Evolutionary conservation across 495 filamentous ascomycete species (phyloP).

Genomic region (Monascus purpureus): DNA sequence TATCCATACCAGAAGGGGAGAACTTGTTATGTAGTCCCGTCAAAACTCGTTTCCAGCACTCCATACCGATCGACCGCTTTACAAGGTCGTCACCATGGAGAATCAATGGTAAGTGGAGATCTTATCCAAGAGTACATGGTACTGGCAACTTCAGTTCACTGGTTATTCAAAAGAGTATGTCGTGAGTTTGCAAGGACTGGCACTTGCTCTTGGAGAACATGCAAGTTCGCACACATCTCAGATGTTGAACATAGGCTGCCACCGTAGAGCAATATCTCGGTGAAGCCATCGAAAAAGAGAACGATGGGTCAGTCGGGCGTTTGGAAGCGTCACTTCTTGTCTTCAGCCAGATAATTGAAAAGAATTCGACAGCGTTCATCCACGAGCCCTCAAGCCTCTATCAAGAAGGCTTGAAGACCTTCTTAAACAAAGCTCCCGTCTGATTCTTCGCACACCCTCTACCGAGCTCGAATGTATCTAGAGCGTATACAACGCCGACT

Average conservation of each 20-base stretch:
- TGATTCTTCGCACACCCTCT: neutral
- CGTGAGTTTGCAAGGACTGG: neutral
- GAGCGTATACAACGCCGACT: neutral
- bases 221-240: neutral
- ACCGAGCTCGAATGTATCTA: neutral
- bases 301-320: too few relatives aligned
- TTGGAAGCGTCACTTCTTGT: neutral
- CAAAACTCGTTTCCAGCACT: too few relatives aligned
- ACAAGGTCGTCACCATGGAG: too few relatives aligned
- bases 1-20: too few relatives aligned
- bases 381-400: neutral
- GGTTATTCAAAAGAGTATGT: conserved; percentile 30
- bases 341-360: neutral
- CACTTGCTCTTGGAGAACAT: neutral
- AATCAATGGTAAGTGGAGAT: too few relatives aligned
- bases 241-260: too few relatives aligned
- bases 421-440: neutral
- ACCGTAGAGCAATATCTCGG: too few relatives aligned
- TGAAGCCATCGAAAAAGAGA: too few relatives aligned
- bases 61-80: too few relatives aligned
- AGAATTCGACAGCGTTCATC: neutral
- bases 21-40: too few relatives aligned
- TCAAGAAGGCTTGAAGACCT: neutral
- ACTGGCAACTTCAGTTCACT: too few relatives aligned
- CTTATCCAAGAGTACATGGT: too few relatives aligned